Base-by-base conservation (phyloP, 108 stramenopile species). In the Cyclotella atomus region DNA sequence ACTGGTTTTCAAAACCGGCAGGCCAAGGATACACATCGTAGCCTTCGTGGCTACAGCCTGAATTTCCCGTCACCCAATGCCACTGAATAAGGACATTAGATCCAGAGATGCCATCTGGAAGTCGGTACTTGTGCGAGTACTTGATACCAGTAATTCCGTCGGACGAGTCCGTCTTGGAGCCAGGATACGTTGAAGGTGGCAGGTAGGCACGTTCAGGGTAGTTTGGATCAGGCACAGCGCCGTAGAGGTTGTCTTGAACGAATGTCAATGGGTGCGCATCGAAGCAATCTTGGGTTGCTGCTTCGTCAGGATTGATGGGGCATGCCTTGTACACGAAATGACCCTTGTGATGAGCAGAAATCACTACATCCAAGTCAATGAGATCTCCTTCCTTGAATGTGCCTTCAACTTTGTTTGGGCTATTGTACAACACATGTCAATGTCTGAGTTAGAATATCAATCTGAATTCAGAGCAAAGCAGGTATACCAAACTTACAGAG, bases 291-390 rank as follows among this genome's bases (percentile, higher is more conserved):
- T 74, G 72, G 6, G 84, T 83, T 2, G 87, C 69, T 15, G 32
- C 63, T 23, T 79, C 59, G 15, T 84, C 84, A 0, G 68, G 52
- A 45, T 57, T 21, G 0, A 80, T 67, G 4, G 85, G 79, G 73
- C 88, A 89, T 21, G 81, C 88, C 47, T 70, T 70, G 56, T 70
- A 70, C 2, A 30, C 12, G 25, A 70, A 70, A 70, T 70, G 68
- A 0, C 68, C 70, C 36, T 62, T 66, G 57, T 85, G 88, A 72
- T 87, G 86, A 12, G 86, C 86, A 15, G 84, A 76, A 17, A 84
- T 57, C 19, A 74, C 59, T 30, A 79, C 75, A 16, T 77, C 69
- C 1, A 88, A 38, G 15, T 63, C 63, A 34, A 88, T 73, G 20
- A 53, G 33, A 33, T 68, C 49, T 25, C 83, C 87, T 53, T 62